Percentiles rank a stretch among this genome's conserved stretches.
These are phyloP conservation scores for Bjerkandera adusta DNA, from an alignment of 1,284 basidiomycete genomes.

Conservation along the genomic window DNA sequence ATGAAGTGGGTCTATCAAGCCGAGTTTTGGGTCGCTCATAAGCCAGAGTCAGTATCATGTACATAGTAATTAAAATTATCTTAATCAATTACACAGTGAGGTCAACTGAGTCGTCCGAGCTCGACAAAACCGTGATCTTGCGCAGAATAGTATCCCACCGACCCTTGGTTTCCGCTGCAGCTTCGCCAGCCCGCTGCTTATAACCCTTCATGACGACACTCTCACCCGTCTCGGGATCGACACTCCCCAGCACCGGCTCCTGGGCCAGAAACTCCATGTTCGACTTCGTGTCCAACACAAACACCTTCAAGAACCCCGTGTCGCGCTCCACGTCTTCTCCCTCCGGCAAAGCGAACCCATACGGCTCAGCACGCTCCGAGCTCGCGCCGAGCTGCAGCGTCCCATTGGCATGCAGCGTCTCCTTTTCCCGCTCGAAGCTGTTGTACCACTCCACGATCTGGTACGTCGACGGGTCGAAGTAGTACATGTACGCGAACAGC, in stretches of 20 bases:
- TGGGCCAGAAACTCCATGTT: slow-evolving; percentile 12
- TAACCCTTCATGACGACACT: slow-evolving; percentile 2
- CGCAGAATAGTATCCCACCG: slow-evolving; percentile 5
- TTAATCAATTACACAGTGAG: neutral
- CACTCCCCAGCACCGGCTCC: slow-evolving; percentile 4
- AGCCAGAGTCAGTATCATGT: slow-evolving; percentile 17
- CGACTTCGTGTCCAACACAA: slow-evolving; percentile 7
- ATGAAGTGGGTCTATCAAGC: slow-evolving; percentile 66
- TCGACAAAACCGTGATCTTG: slow-evolving; percentile 2
- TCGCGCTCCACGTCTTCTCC: slow-evolving; percentile 10
- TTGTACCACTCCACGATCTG: slow-evolving; percentile 12
- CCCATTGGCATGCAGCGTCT: slow-evolving; percentile 6
- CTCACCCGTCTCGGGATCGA: slow-evolving; percentile 5
- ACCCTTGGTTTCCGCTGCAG: neutral
- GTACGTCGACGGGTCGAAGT: slow-evolving; percentile 16
- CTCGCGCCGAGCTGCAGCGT: slow-evolving; percentile 14
- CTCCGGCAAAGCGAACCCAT: slow-evolving; percentile 7
- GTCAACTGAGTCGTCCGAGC: neutral
- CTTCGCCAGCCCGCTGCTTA: neutral
- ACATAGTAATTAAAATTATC: neutral
- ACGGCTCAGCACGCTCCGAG: slow-evolving; percentile 6
- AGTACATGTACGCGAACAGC: slow-evolving; percentile 11
- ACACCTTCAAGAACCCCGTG: slow-evolving; percentile 14
- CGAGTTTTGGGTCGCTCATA: slow-evolving; percentile 63
- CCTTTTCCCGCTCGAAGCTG: slow-evolving; percentile 4